Conservation (phyloP, 805 yeast genomes). For the Yamadazyma phyllophila region DNA sequence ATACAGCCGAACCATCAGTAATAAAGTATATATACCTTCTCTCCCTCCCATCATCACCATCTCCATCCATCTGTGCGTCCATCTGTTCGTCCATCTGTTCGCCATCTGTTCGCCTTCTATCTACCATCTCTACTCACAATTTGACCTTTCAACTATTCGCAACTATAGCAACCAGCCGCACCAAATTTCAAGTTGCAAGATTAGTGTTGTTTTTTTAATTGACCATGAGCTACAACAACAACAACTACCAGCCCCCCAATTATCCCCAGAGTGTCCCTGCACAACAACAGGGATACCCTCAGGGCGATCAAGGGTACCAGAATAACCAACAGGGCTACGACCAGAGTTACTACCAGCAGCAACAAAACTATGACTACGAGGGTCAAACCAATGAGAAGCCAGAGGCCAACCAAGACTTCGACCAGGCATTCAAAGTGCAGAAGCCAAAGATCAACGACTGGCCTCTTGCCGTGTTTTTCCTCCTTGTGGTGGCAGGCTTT, state of each 20-base stretch:
- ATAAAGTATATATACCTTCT: too few species aligned
- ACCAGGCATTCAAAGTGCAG: conserved; percentile 64
- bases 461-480: conserved; percentile 58
- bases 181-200: conserved; percentile 6
- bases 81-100: too few species aligned
- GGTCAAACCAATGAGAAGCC: conserved; percentile 33
- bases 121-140: neutral
- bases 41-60: too few species aligned
- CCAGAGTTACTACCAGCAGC: conserved; percentile 6
- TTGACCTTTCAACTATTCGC: neutral
- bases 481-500: conserved; percentile 57
- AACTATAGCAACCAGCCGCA: conserved; percentile 11
- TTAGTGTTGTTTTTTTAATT: neutral
- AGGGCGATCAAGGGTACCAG: neutral
- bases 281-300: conserved; percentile 17
- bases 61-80: too few species aligned
- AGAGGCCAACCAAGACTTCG: conserved; percentile 43
- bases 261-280: conserved; percentile 11
- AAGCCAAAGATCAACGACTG: conserved; percentile 68
- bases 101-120: too few species aligned
- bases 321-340: conserved; percentile 5
- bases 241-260: conserved; percentile 8
- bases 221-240: conserved; percentile 11
- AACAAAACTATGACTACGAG: conserved; percentile 27
- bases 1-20: too few species aligned